A percentile compares a stretch with the other conserved stretches of the same genome.
Evolutionary conservation across 768 basidiomycete genomes (phyloP).

Genomic region (Epithele typhae): DNA sequence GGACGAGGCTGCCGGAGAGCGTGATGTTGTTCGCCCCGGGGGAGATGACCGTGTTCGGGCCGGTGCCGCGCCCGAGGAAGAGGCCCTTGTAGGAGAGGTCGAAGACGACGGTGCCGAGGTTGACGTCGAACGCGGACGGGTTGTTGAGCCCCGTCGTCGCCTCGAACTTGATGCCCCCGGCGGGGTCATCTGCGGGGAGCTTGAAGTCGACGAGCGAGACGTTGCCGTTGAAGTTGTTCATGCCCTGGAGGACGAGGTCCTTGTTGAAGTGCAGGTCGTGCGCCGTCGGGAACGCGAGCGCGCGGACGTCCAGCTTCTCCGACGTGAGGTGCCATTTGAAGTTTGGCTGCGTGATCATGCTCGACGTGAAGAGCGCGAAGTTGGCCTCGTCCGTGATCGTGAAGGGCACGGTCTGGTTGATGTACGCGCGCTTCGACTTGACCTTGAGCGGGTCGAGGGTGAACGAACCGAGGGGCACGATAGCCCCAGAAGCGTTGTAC

Average conservation of each 20-base stretch:
- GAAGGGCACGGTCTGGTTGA: conserved; percentile 60
- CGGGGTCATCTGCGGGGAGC: conserved; percentile 62
- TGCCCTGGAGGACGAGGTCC: conserved; percentile 52
- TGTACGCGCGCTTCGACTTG: conserved; percentile 48
- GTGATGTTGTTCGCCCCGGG: conserved; percentile 56
- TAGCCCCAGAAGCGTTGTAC: conserved; percentile 44
- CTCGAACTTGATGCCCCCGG: conserved; percentile 59
- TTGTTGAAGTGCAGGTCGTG: conserved; percentile 66
- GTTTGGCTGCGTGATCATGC: conserved; percentile 60
- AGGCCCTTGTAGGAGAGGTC: conserved; percentile 54
- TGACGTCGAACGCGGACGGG: conserved; percentile 63
- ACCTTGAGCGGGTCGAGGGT: conserved; percentile 43
- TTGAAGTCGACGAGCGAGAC: conserved; percentile 54
- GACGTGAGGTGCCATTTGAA: conserved; percentile 67
- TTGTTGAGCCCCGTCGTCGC: conserved; percentile 54
- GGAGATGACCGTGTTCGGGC: conserved; percentile 42
- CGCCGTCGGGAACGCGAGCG: conserved; percentile 61
- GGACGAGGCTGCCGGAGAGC: conserved; percentile 51
- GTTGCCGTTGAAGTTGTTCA: conserved; percentile 56
- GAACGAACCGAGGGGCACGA: conserved; percentile 53
- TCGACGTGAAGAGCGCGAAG: conserved; percentile 57
- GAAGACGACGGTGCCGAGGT: conserved; percentile 65
- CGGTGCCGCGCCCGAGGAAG: conserved; percentile 51
- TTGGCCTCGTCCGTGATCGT: conserved; percentile 49
- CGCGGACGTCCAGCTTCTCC: conserved; percentile 55